Percentiles rank a stretch among this genome's conserved stretches.
Evolutionary conservation across 2,329 filamentous ascomycete species (phyloP).

Genomic region (Sporothrix globosa): DNA sequence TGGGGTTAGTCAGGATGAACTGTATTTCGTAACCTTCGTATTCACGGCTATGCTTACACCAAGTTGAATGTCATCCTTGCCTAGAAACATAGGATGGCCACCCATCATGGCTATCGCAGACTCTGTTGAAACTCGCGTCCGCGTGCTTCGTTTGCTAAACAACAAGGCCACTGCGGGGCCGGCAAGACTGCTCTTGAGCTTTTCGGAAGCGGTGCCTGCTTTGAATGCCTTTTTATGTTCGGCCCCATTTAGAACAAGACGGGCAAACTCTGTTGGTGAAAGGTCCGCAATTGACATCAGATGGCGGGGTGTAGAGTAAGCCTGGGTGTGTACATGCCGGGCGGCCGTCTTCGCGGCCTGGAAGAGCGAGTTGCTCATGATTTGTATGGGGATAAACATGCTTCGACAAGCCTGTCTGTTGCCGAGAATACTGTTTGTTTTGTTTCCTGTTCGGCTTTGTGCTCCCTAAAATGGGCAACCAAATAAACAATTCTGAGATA

Average conservation of each 20-base stretch:
- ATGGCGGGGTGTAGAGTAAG: constrained; percentile 70
- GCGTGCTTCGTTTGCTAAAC: constrained; percentile 94
- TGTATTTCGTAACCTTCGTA: not conserved
- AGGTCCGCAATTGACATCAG: constrained; percentile 90
- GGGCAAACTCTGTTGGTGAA: constrained; percentile 74
- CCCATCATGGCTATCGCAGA: constrained; percentile 85
- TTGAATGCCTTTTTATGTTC: constrained; percentile 78
- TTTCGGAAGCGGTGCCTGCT: constrained; percentile 52
- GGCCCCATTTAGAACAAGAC: constrained; percentile 80
- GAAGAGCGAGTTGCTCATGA: constrained; percentile 37
- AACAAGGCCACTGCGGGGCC: constrained; percentile 90
- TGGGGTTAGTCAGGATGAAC: constrained; percentile 1
- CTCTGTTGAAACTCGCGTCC: constrained; percentile 92
- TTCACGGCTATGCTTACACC: constrained; percentile 61
- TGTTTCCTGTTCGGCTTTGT: not conserved
- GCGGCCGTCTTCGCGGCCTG: constrained; percentile 39
- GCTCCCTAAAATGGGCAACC: not conserved
- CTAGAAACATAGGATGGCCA: constrained; percentile 94
- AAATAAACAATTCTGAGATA: not conserved
- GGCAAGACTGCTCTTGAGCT: constrained; percentile 64
- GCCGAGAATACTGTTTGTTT: not conserved
- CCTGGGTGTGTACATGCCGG: constrained; percentile 47
- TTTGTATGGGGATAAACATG: not conserved
- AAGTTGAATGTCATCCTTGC: constrained; percentile 93
- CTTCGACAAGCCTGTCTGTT: not conserved